phyloP scores from a whole-genome alignment of 768 basidiomycete species.

The Mycena alexandri region DNA sequence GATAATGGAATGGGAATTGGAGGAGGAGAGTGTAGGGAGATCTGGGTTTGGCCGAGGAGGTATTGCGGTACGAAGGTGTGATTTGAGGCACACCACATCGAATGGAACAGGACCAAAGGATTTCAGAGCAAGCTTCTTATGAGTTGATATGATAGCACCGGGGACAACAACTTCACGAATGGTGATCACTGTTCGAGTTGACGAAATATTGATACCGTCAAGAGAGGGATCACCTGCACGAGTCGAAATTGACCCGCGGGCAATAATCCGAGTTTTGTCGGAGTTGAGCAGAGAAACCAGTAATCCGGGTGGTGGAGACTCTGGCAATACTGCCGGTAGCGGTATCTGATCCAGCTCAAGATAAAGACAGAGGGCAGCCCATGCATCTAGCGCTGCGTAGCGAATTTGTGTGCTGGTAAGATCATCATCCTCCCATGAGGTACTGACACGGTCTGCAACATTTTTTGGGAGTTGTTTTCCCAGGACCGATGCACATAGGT shows the following conservation, averaged over 20 bases:
- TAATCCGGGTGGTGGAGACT: not conserved
- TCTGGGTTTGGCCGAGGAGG: not conserved
- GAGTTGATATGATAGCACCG: conserved; percentile 1
- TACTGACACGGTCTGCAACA: conserved; percentile 2
- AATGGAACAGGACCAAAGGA: not conserved
- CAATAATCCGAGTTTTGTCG: not conserved
- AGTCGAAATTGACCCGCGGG: not conserved
- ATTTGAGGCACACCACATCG: not conserved
- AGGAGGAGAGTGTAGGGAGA: no score
- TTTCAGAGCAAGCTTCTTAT: not conserved
- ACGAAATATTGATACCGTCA: not conserved
- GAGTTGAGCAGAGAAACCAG: not conserved
- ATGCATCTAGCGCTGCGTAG: conserved; percentile 7
- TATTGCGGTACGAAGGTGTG: not conserved
- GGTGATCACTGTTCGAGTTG: not conserved
- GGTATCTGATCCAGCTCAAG: not conserved
- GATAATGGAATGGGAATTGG: no score
- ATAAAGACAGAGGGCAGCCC: conserved; percentile 9
- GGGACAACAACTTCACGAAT: not conserved
- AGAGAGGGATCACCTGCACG: not conserved
- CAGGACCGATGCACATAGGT: not conserved
- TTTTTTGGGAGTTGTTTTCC: conserved; percentile 5
- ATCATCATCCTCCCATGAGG: conserved; percentile 1
- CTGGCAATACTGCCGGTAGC: not conserved
- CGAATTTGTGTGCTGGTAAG: not conserved